Evolutionary conservation across 108 stramenopile species (phyloP).

Genomic region (Nitzschia sp.): DNA sequence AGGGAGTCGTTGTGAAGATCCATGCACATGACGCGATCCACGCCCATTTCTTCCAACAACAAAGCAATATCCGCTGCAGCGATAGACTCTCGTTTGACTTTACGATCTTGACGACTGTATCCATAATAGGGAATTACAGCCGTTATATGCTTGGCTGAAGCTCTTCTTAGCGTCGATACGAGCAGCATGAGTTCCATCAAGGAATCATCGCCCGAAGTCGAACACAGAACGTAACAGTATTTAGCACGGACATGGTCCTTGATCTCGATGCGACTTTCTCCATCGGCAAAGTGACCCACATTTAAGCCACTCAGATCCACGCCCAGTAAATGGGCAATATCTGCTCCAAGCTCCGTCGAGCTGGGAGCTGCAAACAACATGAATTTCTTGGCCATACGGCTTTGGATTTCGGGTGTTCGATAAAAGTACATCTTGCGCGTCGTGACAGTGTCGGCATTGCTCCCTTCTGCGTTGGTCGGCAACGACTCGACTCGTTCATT

Average conservation of each 20-base stretch:
- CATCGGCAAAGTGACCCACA: conserved; percentile 76
- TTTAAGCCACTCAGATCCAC: conserved; percentile 56
- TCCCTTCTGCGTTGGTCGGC: neutral
- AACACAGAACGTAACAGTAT: conserved; percentile 76
- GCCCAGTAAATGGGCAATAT: conserved; percentile 80
- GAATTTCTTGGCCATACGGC: conserved; percentile 52
- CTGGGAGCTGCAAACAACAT: conserved; percentile 75
- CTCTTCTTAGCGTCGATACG: conserved; percentile 66
- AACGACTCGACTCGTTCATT: conserved; percentile 7
- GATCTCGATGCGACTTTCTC: conserved; percentile 72
- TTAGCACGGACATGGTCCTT: conserved; percentile 75
- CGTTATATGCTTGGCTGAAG: conserved; percentile 78
- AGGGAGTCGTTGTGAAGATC: conserved; percentile 79
- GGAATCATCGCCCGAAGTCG: conserved; percentile 64
- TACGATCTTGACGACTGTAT: conserved; percentile 78
- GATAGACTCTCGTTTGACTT: conserved; percentile 70
- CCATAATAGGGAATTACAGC: conserved; percentile 92
- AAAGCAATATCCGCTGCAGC: conserved; percentile 84
- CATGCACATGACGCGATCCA: conserved; percentile 84
- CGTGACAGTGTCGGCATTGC: conserved; percentile 52
- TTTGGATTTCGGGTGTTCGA: conserved; percentile 49
- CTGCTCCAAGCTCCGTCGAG: conserved; percentile 60
- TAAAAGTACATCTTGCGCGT: conserved; percentile 86
- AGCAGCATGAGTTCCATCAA: conserved; percentile 82
- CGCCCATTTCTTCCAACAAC: conserved; percentile 85